Conservation (phyloP, 345 rosid species). For the Pugionium cornutum region DNA sequence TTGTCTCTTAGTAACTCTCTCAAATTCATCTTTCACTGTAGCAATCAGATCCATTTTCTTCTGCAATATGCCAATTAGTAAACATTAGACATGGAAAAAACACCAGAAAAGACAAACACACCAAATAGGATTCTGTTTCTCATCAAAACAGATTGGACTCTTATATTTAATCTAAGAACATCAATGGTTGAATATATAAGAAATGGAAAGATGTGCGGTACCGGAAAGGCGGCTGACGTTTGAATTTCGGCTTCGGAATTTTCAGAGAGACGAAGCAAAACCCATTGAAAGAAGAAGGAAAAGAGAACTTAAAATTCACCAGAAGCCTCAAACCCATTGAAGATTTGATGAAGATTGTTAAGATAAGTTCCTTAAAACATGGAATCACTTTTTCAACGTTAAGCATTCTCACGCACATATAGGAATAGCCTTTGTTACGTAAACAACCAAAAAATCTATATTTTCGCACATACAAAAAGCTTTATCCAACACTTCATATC, state of each 20-base stretch:
- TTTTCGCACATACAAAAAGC: no score
- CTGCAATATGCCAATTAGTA: slow-evolving; percentile 1
- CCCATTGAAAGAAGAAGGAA: slow-evolving; percentile 8
- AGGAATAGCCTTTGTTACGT: background rate
- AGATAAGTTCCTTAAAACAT: background rate
- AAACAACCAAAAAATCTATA: background rate
- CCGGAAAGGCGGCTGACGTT: slow-evolving; percentile 5
- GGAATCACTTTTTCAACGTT: slow-evolving; percentile 18
- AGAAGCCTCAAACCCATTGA: background rate
- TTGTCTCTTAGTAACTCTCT: slow-evolving; percentile 64
- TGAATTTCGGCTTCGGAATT: background rate
- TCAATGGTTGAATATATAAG: background rate
- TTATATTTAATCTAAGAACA: background rate
- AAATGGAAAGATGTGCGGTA: background rate
- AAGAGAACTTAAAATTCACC: background rate
- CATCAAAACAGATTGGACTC: background rate
- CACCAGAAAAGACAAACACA: background rate
- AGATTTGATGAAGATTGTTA: background rate
- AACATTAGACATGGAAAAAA: background rate
- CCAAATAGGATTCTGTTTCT: background rate
- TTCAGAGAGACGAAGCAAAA: background rate
- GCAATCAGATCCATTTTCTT: slow-evolving; percentile 24
- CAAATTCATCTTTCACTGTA: slow-evolving; percentile 62
- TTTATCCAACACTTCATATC: no score
- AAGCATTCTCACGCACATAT: background rate